Conservation (phyloP, 768 basidiomycete species). For the Rhizopogon vesiculosus region DNA sequence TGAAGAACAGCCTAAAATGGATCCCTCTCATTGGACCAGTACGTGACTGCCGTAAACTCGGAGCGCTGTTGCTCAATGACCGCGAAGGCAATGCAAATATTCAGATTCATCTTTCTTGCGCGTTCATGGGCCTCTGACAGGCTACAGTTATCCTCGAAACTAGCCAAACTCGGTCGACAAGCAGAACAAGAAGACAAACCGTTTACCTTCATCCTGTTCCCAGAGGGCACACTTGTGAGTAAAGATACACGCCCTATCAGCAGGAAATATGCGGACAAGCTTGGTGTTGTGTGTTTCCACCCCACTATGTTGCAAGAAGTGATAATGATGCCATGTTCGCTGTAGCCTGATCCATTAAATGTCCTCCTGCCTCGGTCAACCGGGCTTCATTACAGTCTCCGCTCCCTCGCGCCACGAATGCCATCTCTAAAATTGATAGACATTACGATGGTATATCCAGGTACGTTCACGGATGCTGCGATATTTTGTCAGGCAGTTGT, state of each 20-base stretch:
- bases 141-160: constrained; percentile 54
- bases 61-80: constrained; percentile 4
- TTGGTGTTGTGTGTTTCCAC: constrained; percentile 70
- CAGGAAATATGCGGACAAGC: constrained; percentile 83
- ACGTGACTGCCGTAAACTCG: constrained; percentile 16
- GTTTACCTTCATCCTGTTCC: constrained; percentile 83
- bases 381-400: constrained; percentile 80
- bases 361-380: constrained; percentile 90
- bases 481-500: constrained; percentile 5
- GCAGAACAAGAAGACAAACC: constrained; percentile 68
- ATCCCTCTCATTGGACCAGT: constrained; percentile 90
- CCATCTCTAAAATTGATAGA: constrained; percentile 82
- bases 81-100: constrained; percentile 86
- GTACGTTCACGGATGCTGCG: constrained; percentile 31
- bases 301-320: constrained; percentile 5
- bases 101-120: constrained; percentile 87
- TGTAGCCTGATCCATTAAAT: constrained; percentile 74
- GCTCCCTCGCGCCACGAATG: constrained; percentile 74
- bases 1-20: constrained; percentile 88
- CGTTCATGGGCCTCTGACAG: constrained; percentile 89
- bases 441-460: constrained; percentile 88
- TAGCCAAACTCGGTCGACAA: constrained; percentile 63
- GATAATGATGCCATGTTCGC: constrained; percentile 3
- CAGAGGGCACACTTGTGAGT: constrained; percentile 94
- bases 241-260: constrained; percentile 81